Conservation (phyloP, 2,329 filamentous ascomycete species). For the Aspergillus thermomutatus region DNA sequence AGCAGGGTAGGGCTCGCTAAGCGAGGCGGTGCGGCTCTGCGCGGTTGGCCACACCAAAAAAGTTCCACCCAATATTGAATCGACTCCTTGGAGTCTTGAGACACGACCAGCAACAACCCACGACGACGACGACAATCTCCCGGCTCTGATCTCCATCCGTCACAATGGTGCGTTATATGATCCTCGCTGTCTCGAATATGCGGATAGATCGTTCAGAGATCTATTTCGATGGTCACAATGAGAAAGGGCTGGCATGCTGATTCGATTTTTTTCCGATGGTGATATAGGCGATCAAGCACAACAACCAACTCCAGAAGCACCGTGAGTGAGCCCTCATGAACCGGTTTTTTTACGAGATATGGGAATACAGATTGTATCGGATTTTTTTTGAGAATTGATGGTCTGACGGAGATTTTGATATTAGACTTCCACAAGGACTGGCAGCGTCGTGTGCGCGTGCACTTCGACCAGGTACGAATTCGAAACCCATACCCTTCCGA, state of each 20-base stretch:
- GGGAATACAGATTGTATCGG: constrained; percentile 16
- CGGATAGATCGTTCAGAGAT: constrained; percentile 4
- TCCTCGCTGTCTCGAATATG: constrained; percentile 13
- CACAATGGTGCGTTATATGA: constrained; percentile 46
- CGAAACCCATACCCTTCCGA: constrained; percentile 16
- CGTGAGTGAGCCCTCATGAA: constrained; percentile 55
- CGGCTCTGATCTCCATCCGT: constrained; percentile 52
- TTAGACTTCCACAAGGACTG: constrained; percentile 99
- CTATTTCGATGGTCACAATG: constrained; percentile 4
- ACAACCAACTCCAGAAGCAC: constrained; percentile 97
- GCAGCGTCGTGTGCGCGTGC: constrained; percentile 97
- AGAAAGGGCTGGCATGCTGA: constrained; percentile 13
- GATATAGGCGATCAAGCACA: constrained; percentile 94
- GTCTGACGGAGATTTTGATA: constrained; percentile 26
- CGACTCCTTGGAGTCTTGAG: constrained; percentile 37
- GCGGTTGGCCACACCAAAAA: constrained; percentile 44
- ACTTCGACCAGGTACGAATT: constrained; percentile 96
- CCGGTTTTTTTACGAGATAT: constrained; percentile 7
- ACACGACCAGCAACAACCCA: constrained; percentile 46
- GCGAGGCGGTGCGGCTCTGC: constrained; percentile 38
- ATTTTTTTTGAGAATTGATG: constrained; percentile 17
- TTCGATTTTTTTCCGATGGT: constrained; percentile 26
- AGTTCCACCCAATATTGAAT: constrained; percentile 35
- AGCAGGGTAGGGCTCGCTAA: constrained; percentile 43
- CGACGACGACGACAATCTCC: constrained; percentile 40